Conservation (phyloP, 2,329 filamentous ascomycete species). For the Cadophora luteo-olivacea region DNA sequence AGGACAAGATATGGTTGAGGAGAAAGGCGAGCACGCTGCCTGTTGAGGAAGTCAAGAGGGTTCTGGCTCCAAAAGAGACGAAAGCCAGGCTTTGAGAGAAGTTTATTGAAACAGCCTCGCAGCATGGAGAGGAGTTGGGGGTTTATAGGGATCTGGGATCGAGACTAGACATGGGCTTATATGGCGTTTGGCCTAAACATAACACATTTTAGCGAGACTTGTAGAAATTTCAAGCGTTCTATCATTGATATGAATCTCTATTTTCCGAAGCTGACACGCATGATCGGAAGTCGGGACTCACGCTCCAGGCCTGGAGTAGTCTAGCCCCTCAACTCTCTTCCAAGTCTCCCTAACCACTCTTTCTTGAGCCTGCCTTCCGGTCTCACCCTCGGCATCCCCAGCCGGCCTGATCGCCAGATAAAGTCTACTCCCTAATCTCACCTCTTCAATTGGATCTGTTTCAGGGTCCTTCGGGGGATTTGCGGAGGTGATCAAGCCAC, state of each 20-base stretch:
- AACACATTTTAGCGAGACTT: background rate
- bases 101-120: background rate
- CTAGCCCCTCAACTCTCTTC: constrained; percentile 69
- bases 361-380: constrained; percentile 71
- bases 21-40: constrained; percentile 67
- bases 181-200: background rate
- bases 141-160: too few species aligned
- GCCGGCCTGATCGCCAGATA: constrained; percentile 78
- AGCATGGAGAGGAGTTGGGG: background rate
- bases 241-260: background rate
- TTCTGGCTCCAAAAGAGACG: constrained; percentile 47
- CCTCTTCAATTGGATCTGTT: constrained; percentile 63
- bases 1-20: constrained; percentile 53
- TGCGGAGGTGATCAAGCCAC: constrained; percentile 75
- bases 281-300: constrained; percentile 35
- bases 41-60: constrained; percentile 62
- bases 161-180: background rate
- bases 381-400: constrained; percentile 65
- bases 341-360: constrained; percentile 75
- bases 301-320: constrained; percentile 70
- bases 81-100: constrained; percentile 16
- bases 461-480: constrained; percentile 68
- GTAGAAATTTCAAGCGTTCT: background rate
- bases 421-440: constrained; percentile 68
- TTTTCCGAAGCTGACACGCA: background rate